Conservation (phyloP, 1,284 basidiomycete genomes). For the Ceratobasidium sp. region DNA sequence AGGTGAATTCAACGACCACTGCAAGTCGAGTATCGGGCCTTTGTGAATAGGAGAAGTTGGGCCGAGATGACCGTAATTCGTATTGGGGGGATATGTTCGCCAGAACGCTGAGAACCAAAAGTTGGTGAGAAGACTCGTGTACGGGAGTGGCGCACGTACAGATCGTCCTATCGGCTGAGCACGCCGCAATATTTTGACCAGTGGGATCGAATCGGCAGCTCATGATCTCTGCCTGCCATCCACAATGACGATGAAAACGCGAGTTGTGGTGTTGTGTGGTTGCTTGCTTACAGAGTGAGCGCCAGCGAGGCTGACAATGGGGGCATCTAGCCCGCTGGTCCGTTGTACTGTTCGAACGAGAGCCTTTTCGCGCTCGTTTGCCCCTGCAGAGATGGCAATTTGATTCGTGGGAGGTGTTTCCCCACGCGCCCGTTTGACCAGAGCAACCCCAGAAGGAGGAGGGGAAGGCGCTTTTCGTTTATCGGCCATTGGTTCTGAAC, state of each 20-base stretch:
- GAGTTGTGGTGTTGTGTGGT: not conserved
- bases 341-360: slow-evolving; percentile 78
- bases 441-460: slow-evolving; percentile 60
- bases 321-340: slow-evolving; percentile 78
- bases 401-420: slow-evolving; percentile 66
- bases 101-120: slow-evolving; percentile 64
- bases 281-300: slow-evolving; percentile 67
- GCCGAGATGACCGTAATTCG: slow-evolving; percentile 75
- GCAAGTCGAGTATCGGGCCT: slow-evolving; percentile 78
- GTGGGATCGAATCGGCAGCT: slow-evolving; percentile 81
- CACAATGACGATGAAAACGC: not conserved
- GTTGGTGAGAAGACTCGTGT: slow-evolving; percentile 19
- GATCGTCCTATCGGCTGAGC: slow-evolving; percentile 77
- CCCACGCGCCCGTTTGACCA: slow-evolving; percentile 69
- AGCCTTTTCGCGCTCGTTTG: slow-evolving; percentile 72
- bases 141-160: slow-evolving; percentile 59
- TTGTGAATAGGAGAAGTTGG: slow-evolving; percentile 66
- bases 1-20: slow-evolving; percentile 76
- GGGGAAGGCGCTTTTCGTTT: slow-evolving; percentile 48
- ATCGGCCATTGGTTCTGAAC: slow-evolving; percentile 18
- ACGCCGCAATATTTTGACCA: slow-evolving; percentile 82
- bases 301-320: slow-evolving; percentile 77
- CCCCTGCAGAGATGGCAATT: slow-evolving; percentile 73
- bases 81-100: slow-evolving; percentile 81
- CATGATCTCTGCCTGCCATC: slow-evolving; percentile 69